Conservation (phyloP, 2,329 filamentous ascomycete species). For the Sarocladiaceae sp. region DNA sequence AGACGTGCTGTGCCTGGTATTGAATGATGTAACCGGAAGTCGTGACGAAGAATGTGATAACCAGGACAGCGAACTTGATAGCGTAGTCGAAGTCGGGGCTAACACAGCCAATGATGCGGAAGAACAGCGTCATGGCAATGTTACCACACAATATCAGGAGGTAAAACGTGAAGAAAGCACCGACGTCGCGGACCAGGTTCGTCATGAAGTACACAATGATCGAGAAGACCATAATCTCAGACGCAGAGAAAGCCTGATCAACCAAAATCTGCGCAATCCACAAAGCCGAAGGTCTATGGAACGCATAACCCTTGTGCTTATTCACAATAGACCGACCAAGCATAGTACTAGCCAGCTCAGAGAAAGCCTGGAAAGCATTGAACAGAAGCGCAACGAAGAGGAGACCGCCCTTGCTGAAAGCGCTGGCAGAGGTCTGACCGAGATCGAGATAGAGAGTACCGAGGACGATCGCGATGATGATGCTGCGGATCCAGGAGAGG, state of each 20-base stretch:
- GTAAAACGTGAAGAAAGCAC: slow-evolving; percentile 75
- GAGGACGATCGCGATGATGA: slow-evolving; percentile 72
- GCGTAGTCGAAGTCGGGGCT: slow-evolving; percentile 83
- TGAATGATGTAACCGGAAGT: slow-evolving; percentile 84
- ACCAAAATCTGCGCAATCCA: slow-evolving; percentile 82
- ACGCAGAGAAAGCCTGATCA: slow-evolving; percentile 67
- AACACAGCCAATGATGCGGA: slow-evolving; percentile 68
- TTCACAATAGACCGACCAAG: slow-evolving; percentile 72
- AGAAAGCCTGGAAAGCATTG: slow-evolving; percentile 84
- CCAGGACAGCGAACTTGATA: slow-evolving; percentile 73
- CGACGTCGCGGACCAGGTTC: slow-evolving; percentile 62
- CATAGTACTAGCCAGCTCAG: slow-evolving; percentile 73
- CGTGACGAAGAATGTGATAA: slow-evolving; percentile 77
- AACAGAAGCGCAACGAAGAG: slow-evolving; percentile 77
- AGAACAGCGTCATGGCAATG: slow-evolving; percentile 72
- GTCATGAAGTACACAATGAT: slow-evolving; percentile 80
- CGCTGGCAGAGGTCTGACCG: slow-evolving; percentile 60
- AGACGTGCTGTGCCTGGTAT: slow-evolving; percentile 68
- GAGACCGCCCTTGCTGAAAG: slow-evolving; percentile 77
- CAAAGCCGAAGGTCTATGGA: slow-evolving; percentile 75
- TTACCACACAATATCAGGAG: slow-evolving; percentile 66
- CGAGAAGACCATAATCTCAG: slow-evolving; percentile 67
- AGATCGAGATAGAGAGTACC: slow-evolving; percentile 76
- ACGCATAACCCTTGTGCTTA: slow-evolving; percentile 80
- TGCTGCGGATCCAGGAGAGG: slow-evolving; percentile 64